Evolutionary conservation across 2,329 filamentous ascomycete species (phyloP).

Genomic region (Hypomyces rosellus): DNA sequence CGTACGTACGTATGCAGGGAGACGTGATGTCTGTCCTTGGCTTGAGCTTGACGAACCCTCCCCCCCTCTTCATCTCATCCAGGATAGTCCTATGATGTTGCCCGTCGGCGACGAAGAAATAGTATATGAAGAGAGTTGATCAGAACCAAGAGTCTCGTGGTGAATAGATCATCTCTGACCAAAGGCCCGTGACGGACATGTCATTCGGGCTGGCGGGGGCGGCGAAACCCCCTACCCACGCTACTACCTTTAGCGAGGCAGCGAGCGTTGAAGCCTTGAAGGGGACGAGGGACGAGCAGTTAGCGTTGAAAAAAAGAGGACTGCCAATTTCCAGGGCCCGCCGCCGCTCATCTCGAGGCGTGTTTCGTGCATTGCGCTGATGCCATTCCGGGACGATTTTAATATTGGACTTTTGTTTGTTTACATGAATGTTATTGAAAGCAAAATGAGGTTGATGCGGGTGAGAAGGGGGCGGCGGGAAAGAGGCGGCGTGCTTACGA

Average conservation of each 20-base stretch:
- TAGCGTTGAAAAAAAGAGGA: constrained; percentile 8
- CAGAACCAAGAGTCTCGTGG: constrained; percentile 8
- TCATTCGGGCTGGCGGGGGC: constrained; percentile 12
- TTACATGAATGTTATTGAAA: neutral
- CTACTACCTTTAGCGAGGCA: constrained; percentile 6
- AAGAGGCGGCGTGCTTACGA: no score
- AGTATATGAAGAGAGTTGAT: neutral
- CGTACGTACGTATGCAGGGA: no score
- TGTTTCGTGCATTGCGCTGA: constrained; percentile 4
- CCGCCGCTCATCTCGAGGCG: constrained; percentile 4
- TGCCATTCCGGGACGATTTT: neutral
- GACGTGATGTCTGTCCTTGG: no score
- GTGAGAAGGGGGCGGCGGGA: no score
- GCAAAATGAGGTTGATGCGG: neutral
- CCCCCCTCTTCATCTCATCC: no score
- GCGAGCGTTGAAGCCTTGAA: neutral
- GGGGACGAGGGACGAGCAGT: neutral
- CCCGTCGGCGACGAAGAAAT: no score
- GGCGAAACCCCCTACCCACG: constrained; percentile 3
- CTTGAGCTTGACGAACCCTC: no score
- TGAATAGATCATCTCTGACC: constrained; percentile 10
- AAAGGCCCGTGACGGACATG: constrained; percentile 12
- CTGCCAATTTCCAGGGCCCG: constrained; percentile 12
- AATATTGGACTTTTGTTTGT: neutral
- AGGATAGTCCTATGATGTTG: no score